Evolutionary conservation across 768 basidiomycete genomes (phyloP).

Genomic region (Mycena rebaudengoi): DNA sequence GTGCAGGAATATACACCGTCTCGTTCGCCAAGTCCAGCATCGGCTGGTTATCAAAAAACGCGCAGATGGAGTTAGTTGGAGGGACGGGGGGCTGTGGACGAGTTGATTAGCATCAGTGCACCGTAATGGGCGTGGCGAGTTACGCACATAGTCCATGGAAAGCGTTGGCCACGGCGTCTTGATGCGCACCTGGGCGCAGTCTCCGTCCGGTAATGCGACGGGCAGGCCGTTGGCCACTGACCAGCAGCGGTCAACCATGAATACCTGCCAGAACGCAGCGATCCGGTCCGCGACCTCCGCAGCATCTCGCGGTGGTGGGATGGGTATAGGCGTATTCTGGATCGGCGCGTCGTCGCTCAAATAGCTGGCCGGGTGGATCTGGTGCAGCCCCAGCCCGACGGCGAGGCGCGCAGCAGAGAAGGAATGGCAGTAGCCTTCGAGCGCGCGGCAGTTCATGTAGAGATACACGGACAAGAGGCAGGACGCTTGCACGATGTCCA

Average conservation of each 20-base stretch:
- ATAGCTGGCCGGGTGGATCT: conserved; percentile 46
- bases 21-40: conserved; percentile 30
- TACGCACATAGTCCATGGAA: conserved; percentile 35
- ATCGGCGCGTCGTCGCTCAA: conserved; percentile 25
- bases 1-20: conserved; percentile 42
- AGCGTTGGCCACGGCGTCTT: conserved; percentile 60
- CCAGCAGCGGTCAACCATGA: conserved; percentile 70
- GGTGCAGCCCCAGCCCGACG: conserved; percentile 67
- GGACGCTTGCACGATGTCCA: conserved; percentile 68
- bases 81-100: no score
- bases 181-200: conserved; percentile 55
- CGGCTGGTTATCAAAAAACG: conserved; percentile 22
- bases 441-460: conserved; percentile 61
- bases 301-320: conserved; percentile 47
- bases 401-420: conserved; percentile 69
- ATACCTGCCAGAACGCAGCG: conserved; percentile 69
- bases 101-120: not conserved
- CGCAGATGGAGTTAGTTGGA: conserved; percentile 21
- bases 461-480: conserved; percentile 68
- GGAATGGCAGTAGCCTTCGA: conserved; percentile 70
- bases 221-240: conserved; percentile 63
- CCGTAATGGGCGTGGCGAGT: no score
- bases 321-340: conserved; percentile 34
- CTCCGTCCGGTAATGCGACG: conserved; percentile 60
- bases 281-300: conserved; percentile 57